Percentiles rank a stretch among this genome's conserved stretches.
These are phyloP conservation scores for Boletus calvinii DNA, from an alignment of 1,284 basidiomycete species.

Conservation along the genomic window DNA sequence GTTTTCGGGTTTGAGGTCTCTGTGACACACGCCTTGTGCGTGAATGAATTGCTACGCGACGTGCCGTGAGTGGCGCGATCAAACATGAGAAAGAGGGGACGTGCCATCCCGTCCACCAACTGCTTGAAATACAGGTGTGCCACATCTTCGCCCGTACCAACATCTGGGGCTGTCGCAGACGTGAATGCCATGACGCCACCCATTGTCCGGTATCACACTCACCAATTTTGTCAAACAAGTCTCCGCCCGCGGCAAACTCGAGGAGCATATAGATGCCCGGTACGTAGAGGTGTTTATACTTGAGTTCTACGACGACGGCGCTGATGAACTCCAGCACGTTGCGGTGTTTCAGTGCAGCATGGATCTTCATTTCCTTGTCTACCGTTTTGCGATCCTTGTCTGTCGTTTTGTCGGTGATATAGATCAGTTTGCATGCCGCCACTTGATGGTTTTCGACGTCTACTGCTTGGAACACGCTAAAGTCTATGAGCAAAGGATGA, in stretches of 20 bases:
- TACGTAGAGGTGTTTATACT: slow-evolving; percentile 56
- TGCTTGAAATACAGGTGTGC: slow-evolving; percentile 93
- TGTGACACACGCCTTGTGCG: slow-evolving; percentile 87
- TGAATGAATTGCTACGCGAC: slow-evolving; percentile 76
- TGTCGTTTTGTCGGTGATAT: slow-evolving; percentile 58
- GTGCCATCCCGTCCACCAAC: slow-evolving; percentile 77
- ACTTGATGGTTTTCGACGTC: slow-evolving; percentile 63
- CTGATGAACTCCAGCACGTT: slow-evolving; percentile 88
- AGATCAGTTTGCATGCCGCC: slow-evolving; percentile 85
- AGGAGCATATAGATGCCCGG: slow-evolving; percentile 91
- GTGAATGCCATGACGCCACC: neutral
- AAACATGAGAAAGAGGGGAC: slow-evolving; percentile 19
- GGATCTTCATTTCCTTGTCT: slow-evolving; percentile 93
- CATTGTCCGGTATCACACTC: slow-evolving; percentile 17
- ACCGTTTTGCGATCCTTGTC: slow-evolving; percentile 73
- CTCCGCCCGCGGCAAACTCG: slow-evolving; percentile 91
- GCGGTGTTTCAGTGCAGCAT: slow-evolving; percentile 76
- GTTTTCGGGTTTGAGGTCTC: slow-evolving; percentile 97
- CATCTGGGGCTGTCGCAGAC: slow-evolving; percentile 55
- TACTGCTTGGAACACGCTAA: slow-evolving; percentile 80
- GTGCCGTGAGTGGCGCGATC: slow-evolving; percentile 3
- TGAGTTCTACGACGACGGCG: slow-evolving; percentile 71
- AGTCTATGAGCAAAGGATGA: slow-evolving; percentile 1
- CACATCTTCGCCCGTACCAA: slow-evolving; percentile 84
- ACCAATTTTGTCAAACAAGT: slow-evolving; percentile 99